Percentiles rank a stretch among this genome's conserved stretches.
These are phyloP conservation scores for Tylopilus orsonianus DNA, from an alignment of 1,284 basidiomycete species.

Conservation along the genomic window DNA sequence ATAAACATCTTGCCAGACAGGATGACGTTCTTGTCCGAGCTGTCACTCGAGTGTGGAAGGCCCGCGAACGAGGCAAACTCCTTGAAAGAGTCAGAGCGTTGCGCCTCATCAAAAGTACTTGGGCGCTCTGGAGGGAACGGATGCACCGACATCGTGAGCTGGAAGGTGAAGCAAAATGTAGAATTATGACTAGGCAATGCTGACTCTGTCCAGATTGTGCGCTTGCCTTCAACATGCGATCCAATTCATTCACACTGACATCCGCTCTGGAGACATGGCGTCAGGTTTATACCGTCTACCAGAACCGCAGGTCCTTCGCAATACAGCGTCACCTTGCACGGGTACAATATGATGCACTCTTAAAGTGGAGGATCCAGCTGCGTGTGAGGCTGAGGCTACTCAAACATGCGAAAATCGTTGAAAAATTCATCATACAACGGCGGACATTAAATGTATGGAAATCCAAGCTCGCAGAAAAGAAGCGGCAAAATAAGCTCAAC, in stretches of 20 bases:
- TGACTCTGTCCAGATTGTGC: conserved; percentile 46
- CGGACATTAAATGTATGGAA: conserved; percentile 55
- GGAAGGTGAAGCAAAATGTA: conserved; percentile 42
- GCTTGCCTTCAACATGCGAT: conserved; percentile 49
- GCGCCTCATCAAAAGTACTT: conserved; percentile 47
- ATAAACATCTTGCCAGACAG: conserved; percentile 58
- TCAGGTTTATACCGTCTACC: conserved; percentile 44
- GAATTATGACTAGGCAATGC: not conserved
- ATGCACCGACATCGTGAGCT: conserved; percentile 41
- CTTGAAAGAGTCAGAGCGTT: conserved; percentile 54
- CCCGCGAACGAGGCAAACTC: conserved; percentile 63
- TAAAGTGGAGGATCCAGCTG: conserved; percentile 59
- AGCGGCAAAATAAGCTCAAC: conserved; percentile 47
- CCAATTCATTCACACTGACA: conserved; percentile 41
- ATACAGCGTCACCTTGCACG: conserved; percentile 48
- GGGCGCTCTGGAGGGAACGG: conserved; percentile 54
- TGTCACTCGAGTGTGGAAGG: conserved; percentile 69
- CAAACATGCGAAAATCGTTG: conserved; percentile 59
- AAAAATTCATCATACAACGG: conserved; percentile 53
- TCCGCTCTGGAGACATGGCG: conserved; percentile 52
- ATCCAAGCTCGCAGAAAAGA: conserved; percentile 47
- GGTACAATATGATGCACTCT: conserved; percentile 46
- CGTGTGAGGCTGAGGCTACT: conserved; percentile 49
- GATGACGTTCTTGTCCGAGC: conserved; percentile 65
- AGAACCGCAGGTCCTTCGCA: conserved; percentile 52